Evolutionary conservation across 257 asterid genomes (phyloP).

Genomic region (Plantago ovata): DNA sequence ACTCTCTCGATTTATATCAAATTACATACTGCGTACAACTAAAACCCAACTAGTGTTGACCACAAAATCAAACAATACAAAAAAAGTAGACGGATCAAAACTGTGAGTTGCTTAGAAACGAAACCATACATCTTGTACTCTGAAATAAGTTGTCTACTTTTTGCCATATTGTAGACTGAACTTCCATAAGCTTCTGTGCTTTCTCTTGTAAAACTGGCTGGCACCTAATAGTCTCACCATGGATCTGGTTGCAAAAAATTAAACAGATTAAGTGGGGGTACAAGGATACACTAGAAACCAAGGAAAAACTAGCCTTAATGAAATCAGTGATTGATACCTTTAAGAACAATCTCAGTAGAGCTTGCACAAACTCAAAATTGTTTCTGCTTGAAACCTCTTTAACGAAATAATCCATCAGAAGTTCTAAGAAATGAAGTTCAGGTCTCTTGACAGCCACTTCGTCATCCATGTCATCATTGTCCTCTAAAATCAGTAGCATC

Average conservation of each 20-base stretch:
- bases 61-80: too few species aligned
- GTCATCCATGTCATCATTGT: slow-evolving; percentile 57
- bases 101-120: slow-evolving; percentile 77
- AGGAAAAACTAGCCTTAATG: too few species aligned
- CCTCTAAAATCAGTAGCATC: slow-evolving; percentile 74
- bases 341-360: slow-evolving; percentile 67
- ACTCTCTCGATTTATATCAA: background rate
- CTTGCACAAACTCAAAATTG: slow-evolving; percentile 82
- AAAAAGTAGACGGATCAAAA: slow-evolving; percentile 29
- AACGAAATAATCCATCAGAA: slow-evolving; percentile 68
- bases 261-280: background rate
- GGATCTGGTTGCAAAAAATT: slow-evolving; percentile 48
- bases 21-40: too few species aligned
- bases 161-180: slow-evolving; percentile 74
- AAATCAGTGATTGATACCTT: slow-evolving; percentile 44
- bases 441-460: slow-evolving; percentile 47
- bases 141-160: slow-evolving; percentile 66
- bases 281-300: background rate
- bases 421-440: slow-evolving; percentile 57
- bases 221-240: slow-evolving; percentile 71
- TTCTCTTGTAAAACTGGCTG: slow-evolving; percentile 54
- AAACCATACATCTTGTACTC: slow-evolving; percentile 69
- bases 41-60: too few species aligned
- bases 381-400: slow-evolving; percentile 62
- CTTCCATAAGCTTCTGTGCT: slow-evolving; percentile 57